These are phyloP conservation scores for Ophiosphaerella herpotricha DNA, from an alignment of 2,329 filamentous ascomycete species.

Conservation along the genomic window DNA sequence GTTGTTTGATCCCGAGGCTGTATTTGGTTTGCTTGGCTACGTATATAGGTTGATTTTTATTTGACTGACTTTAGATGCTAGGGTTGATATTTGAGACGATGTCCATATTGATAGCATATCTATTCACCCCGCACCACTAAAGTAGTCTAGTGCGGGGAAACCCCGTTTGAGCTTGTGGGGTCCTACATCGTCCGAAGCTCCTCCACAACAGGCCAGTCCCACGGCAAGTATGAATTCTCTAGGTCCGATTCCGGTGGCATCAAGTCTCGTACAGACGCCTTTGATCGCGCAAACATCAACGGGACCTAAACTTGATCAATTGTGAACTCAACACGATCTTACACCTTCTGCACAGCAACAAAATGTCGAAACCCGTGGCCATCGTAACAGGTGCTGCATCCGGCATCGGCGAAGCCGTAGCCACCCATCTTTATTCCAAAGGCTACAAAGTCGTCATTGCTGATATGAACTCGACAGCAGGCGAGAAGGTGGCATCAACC, in stretches of 20 bases:
- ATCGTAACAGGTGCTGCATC: constrained; percentile 53
- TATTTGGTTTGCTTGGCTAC: no score
- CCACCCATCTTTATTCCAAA: constrained; percentile 47
- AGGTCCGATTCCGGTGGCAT: background rate
- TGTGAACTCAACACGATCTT: background rate
- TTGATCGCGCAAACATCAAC: background rate
- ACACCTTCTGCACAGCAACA: background rate
- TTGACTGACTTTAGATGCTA: no score
- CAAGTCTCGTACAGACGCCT: background rate
- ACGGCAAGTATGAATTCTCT: background rate
- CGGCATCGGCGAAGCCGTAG: constrained; percentile 52
- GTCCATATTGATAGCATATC: no score
- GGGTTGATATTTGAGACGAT: no score
- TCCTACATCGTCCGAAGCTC: background rate
- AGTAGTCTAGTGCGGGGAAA: constrained; percentile 13
- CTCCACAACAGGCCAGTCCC: constrained; percentile 5
- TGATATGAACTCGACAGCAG: constrained; percentile 47
- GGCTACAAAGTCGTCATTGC: constrained; percentile 51
- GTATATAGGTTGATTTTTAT: no score
- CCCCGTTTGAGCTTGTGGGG: constrained; percentile 11
- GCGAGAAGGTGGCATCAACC: constrained; percentile 28
- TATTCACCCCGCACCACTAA: constrained; percentile 12
- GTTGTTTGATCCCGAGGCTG: no score
- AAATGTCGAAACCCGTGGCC: constrained; percentile 47
- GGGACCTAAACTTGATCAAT: background rate